phyloP scores from a whole-genome alignment of 2,329 filamentous ascomycete genomes.

The Microdochium nivale region DNA sequence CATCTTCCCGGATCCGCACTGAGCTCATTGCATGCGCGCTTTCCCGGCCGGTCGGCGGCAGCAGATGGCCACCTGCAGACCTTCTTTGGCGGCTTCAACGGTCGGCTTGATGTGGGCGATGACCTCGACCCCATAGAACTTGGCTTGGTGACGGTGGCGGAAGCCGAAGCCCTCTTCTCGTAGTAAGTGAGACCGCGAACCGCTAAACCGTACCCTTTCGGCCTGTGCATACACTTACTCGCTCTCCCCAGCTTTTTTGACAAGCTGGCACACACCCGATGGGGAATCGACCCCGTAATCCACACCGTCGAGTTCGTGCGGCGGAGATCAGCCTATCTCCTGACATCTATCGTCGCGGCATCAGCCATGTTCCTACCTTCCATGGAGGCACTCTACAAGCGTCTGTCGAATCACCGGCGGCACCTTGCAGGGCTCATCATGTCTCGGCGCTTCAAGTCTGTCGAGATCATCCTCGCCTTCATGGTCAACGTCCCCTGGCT shows the following conservation, averaged over 20 bases:
- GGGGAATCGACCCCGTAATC: constrained; percentile 61
- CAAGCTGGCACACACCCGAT: constrained; percentile 63
- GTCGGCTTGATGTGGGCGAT: constrained; percentile 52
- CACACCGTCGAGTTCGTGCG: constrained; percentile 60
- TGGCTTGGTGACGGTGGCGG: constrained; percentile 57
- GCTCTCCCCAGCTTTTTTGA: constrained; percentile 49
- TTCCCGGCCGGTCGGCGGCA: constrained; percentile 6
- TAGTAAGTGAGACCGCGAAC: constrained; percentile 39
- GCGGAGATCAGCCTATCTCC: constrained; percentile 59
- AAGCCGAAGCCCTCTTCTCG: constrained; percentile 54
- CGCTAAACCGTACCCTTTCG: neutral
- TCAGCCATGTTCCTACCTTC: constrained; percentile 60
- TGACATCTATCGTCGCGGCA: constrained; percentile 62
- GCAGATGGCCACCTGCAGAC: constrained; percentile 39
- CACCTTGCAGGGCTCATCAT: constrained; percentile 55
- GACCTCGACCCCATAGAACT: constrained; percentile 63
- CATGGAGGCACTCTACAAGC: constrained; percentile 53
- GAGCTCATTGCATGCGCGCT: neutral
- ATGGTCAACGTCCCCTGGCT: constrained; percentile 74
- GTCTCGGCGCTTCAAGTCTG: constrained; percentile 53
- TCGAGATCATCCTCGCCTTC: constrained; percentile 67
- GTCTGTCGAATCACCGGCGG: constrained; percentile 56
- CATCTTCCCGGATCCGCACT: constrained; percentile 11
- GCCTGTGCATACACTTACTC: constrained; percentile 1
- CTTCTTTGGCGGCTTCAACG: constrained; percentile 59